Evolutionary conservation across 2,329 filamentous ascomycete species (phyloP).

Genomic region (Rugonectria rugulosa): DNA sequence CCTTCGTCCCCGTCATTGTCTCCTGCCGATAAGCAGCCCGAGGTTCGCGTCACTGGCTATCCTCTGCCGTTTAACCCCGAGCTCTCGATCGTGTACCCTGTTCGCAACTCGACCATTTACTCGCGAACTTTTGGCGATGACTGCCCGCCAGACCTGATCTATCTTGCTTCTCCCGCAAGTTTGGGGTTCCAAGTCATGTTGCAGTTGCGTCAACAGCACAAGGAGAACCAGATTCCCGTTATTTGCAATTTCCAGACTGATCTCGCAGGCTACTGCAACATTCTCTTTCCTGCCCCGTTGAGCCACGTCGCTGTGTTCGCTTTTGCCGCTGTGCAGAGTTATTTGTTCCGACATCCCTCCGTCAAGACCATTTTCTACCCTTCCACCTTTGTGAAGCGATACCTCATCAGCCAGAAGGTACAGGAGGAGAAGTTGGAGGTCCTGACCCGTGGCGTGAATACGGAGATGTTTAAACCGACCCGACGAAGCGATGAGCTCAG

Average conservation of each 20-base stretch:
- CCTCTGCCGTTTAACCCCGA: slow-evolving; percentile 76
- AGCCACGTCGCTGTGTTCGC: slow-evolving; percentile 68
- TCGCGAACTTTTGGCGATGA: slow-evolving; percentile 62
- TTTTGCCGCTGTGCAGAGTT: slow-evolving; percentile 70
- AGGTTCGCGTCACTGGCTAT: slow-evolving; percentile 69
- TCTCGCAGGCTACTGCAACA: slow-evolving; percentile 72
- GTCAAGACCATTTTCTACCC: slow-evolving; percentile 75
- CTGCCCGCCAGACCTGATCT: slow-evolving; percentile 68
- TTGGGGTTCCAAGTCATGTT: slow-evolving; percentile 75
- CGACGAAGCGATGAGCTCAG: slow-evolving; percentile 61
- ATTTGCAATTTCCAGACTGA: slow-evolving; percentile 78
- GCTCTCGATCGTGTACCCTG: slow-evolving; percentile 73
- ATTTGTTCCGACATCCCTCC: slow-evolving; percentile 67
- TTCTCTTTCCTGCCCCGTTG: slow-evolving; percentile 71
- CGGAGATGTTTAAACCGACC: slow-evolving; percentile 64
- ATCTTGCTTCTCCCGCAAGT: slow-evolving; percentile 73
- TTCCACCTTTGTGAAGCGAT: slow-evolving; percentile 67
- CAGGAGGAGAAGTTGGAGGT: slow-evolving; percentile 64
- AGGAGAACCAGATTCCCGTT: slow-evolving; percentile 62
- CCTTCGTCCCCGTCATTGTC: slow-evolving; percentile 44
- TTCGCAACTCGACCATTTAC: slow-evolving; percentile 69
- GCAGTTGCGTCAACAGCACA: slow-evolving; percentile 68
- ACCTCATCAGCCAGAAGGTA: slow-evolving; percentile 65
- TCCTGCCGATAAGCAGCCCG: slow-evolving; percentile 47
- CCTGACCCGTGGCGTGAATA: slow-evolving; percentile 71